phyloP scores from a whole-genome alignment of 2,329 filamentous ascomycete species.

The Chaetomium sp. region DNA sequence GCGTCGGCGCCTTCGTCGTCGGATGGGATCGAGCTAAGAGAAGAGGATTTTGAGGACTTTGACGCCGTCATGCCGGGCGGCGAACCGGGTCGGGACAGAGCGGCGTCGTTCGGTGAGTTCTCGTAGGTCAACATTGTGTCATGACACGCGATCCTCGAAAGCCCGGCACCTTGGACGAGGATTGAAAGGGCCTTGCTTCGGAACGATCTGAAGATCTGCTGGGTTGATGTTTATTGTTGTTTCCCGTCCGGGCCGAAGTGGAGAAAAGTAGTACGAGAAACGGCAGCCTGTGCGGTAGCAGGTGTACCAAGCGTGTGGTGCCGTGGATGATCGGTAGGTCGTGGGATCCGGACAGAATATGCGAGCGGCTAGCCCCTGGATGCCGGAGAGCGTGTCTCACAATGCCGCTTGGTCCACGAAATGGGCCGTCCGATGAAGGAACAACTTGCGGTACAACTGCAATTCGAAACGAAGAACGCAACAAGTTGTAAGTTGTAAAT shows the following conservation, averaged over 20 bases:
- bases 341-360: constrained; percentile 14
- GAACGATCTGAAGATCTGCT: background rate
- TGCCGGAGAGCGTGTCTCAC: constrained; percentile 18
- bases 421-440: background rate
- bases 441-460: constrained; percentile 1
- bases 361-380: constrained; percentile 18
- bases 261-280: constrained; percentile 4
- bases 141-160: constrained; percentile 8
- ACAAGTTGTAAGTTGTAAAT: background rate
- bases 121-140: constrained; percentile 37
- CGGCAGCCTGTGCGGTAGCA: constrained; percentile 11
- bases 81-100: constrained; percentile 51
- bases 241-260: constrained; percentile 5
- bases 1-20: constrained; percentile 69
- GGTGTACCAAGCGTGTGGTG: constrained; percentile 12
- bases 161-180: background rate
- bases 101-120: constrained; percentile 33
- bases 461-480: constrained; percentile 1
- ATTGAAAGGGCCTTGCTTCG: constrained; percentile 1
- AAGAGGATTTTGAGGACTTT: constrained; percentile 87
- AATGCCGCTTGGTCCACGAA: constrained; percentile 8
- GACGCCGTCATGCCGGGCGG: constrained; percentile 73
- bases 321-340: constrained; percentile 10
- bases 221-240: constrained; percentile 9
- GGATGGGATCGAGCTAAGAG: constrained; percentile 71